Evolutionary conservation across 495 filamentous ascomycete species (phyloP).

Genomic region (Penicillium turbatum): DNA sequence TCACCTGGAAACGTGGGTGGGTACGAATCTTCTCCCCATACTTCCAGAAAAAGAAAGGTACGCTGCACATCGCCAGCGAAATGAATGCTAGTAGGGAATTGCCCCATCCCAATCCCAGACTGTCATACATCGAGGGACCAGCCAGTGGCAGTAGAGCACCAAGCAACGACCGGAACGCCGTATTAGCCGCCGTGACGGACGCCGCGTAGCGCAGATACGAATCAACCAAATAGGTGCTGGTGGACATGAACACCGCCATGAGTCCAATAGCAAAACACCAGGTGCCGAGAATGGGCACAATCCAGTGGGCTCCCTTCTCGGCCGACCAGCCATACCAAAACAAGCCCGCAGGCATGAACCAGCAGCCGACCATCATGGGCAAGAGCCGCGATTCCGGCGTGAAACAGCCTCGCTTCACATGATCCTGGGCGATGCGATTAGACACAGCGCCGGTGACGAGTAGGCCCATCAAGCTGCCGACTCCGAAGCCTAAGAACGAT

Average conservation of each 20-base stretch:
- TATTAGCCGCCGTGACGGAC: conserved; percentile 58
- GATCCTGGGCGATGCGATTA: conserved; percentile 27
- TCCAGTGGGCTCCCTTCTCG: conserved; percentile 51
- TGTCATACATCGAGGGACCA: conserved; percentile 39
- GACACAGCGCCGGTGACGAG: conserved; percentile 29
- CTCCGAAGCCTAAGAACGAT: conserved; percentile 49
- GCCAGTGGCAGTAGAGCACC: conserved; percentile 54
- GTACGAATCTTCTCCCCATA: conserved; percentile 34
- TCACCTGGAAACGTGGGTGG: neutral
- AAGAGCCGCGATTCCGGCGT: conserved; percentile 37
- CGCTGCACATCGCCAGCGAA: conserved; percentile 34
- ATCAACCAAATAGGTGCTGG: conserved; percentile 65
- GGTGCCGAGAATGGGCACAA: conserved; percentile 63
- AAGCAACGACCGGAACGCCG: conserved; percentile 53
- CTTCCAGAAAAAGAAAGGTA: conserved; percentile 38
- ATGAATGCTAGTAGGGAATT: conserved; percentile 47
- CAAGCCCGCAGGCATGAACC: conserved; percentile 55
- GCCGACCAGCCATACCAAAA: conserved; percentile 75
- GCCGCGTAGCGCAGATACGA: conserved; percentile 64
- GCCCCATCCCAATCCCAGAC: conserved; percentile 43
- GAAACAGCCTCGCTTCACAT: conserved; percentile 17
- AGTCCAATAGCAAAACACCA: conserved; percentile 64
- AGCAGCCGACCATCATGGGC: conserved; percentile 52
- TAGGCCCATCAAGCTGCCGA: conserved; percentile 48
- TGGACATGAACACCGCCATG: conserved; percentile 45